phyloP scores from a whole-genome alignment of 2,329 filamentous ascomycete genomes.

The Colletotrichum siamense region DNA sequence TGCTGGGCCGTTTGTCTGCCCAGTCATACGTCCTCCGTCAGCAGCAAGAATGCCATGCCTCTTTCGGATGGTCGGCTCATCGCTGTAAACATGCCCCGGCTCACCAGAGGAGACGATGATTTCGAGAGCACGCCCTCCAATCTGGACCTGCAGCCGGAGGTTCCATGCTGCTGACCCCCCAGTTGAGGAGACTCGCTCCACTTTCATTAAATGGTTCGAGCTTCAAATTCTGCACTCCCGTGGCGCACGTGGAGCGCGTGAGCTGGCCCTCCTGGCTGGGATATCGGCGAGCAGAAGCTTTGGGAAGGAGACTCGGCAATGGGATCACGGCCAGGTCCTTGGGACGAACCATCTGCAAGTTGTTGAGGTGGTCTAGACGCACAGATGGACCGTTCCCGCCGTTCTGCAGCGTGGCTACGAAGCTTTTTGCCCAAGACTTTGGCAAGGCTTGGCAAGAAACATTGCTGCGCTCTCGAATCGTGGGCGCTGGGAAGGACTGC shows the following conservation, averaged over 20 bases:
- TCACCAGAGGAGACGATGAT: constrained; percentile 3
- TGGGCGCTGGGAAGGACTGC: background rate
- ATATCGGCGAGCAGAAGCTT: background rate
- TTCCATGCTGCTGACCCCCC: background rate
- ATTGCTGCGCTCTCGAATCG: background rate
- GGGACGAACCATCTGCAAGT: background rate
- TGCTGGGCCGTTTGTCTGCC: background rate
- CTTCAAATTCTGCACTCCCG: constrained; percentile 1
- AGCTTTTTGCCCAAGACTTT: background rate
- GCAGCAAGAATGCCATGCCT: background rate
- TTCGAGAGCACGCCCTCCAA: background rate
- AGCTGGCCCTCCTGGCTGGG: background rate
- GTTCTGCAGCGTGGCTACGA: background rate
- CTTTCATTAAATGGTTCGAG: background rate
- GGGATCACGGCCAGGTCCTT: background rate
- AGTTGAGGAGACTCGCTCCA: background rate
- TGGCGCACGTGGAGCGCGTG: background rate
- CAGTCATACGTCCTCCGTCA: background rate
- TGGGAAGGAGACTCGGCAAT: background rate
- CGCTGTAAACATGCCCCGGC: background rate
- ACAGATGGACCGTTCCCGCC: background rate
- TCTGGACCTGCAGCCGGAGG: background rate
- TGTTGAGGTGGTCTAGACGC: background rate
- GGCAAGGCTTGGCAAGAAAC: background rate
- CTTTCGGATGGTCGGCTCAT: background rate